A percentile compares a stretch with the other conserved stretches of the same genome.
Conservation (phyloP, 2,329 filamentous ascomycete genomes). For the Magnaporthales sp. region DNA sequence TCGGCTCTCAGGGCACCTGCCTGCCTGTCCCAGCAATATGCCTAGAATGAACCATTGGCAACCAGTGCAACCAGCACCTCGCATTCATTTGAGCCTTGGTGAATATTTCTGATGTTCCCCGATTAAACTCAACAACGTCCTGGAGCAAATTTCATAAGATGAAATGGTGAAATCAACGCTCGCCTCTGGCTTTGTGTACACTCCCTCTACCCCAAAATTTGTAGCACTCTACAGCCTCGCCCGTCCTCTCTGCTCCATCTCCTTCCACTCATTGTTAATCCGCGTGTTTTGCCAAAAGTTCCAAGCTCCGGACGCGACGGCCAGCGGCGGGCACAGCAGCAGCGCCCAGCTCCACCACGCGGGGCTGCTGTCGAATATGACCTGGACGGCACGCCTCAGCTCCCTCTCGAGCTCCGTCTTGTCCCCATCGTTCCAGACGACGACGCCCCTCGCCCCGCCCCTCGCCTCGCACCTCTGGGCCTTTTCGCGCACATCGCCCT, state of each 20-base stretch:
- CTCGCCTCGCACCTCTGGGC: constrained; percentile 64
- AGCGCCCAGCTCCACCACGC: constrained; percentile 73
- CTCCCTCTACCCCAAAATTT: neutral
- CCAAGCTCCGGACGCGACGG: constrained; percentile 58
- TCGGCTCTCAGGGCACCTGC: neutral
- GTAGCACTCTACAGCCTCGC: constrained; percentile 26
- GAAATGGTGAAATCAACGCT: neutral
- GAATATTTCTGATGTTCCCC: neutral
- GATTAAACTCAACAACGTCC: neutral
- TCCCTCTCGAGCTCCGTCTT: constrained; percentile 60
- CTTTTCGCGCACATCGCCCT: constrained; percentile 80
- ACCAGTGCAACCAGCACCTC: neutral
- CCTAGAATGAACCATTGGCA: neutral
- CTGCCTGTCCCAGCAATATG: neutral
- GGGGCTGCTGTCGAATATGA: constrained; percentile 56
- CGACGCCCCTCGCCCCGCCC: constrained; percentile 53
- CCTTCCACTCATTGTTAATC: constrained; percentile 64
- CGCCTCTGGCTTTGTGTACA: neutral
- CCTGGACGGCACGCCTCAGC: constrained; percentile 56
- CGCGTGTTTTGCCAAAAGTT: constrained; percentile 63
- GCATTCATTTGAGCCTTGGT: neutral
- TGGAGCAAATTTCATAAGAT: neutral
- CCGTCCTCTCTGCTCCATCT: constrained; percentile 39
- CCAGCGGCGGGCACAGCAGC: constrained; percentile 65
- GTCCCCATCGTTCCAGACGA: constrained; percentile 84